Conservation (phyloP, 2,329 filamentous ascomycete genomes). For the Calonectria pauciramosa region DNA sequence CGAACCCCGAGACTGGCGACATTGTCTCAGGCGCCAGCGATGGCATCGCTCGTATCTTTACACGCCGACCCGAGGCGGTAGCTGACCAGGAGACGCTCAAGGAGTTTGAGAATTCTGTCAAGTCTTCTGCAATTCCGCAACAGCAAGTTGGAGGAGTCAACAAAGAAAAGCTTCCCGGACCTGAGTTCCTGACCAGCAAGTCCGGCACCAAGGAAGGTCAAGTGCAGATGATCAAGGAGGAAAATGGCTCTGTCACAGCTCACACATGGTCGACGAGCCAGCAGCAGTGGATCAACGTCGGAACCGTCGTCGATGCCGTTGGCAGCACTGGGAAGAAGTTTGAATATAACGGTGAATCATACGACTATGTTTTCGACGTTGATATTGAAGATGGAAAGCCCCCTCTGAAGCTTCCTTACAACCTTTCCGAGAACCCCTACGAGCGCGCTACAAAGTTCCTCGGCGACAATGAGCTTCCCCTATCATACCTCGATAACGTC, state of each 20-base stretch:
- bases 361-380: slow-evolving; percentile 97
- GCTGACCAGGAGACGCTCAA: slow-evolving; percentile 78
- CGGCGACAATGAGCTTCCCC: slow-evolving; percentile 87
- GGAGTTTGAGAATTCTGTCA: slow-evolving; percentile 86
- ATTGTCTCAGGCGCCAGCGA: slow-evolving; percentile 96
- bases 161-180: slow-evolving; percentile 91
- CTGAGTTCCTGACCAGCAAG: slow-evolving; percentile 85
- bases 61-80: slow-evolving; percentile 75
- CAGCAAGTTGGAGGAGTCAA: slow-evolving; percentile 88
- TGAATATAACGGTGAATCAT: slow-evolving; percentile 85
- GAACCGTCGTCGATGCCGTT: slow-evolving; percentile 92
- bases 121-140: slow-evolving; percentile 86
- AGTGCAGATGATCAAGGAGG: slow-evolving; percentile 89
- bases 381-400: slow-evolving; percentile 96
- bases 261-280: slow-evolving; percentile 86
- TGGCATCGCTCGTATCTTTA: slow-evolving; percentile 87
- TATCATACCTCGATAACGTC: slow-evolving; percentile 90
- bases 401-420: slow-evolving; percentile 93
- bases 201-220: slow-evolving; percentile 96
- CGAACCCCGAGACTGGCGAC: slow-evolving; percentile 84
- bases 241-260: slow-evolving; percentile 85
- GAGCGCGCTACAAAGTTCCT: slow-evolving; percentile 93
- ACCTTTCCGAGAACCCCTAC: slow-evolving; percentile 92
- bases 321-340: slow-evolving; percentile 86
- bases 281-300: slow-evolving; percentile 86